phyloP scores from a whole-genome alignment of 257 asterid species.

The Verbena officinalis region DNA sequence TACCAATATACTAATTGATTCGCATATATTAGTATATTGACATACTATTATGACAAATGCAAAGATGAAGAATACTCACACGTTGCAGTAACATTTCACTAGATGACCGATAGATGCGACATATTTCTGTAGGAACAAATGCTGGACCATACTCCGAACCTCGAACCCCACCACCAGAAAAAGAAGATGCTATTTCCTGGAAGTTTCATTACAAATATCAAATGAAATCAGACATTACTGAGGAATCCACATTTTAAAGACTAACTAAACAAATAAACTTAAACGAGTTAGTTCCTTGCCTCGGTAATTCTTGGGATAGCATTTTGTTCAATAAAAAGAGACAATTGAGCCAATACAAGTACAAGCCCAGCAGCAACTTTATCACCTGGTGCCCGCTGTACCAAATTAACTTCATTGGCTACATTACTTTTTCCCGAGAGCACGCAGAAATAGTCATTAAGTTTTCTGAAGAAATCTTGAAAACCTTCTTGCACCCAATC shows the following conservation, averaged over 20 bases:
- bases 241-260: not conserved
- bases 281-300: conserved; percentile 44
- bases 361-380: conserved; percentile 84
- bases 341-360: conserved; percentile 78
- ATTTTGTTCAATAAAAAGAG: conserved; percentile 75
- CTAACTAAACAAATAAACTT: not conserved
- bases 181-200: conserved; percentile 86
- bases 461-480: conserved; percentile 83
- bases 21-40: too few species aligned
- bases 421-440: conserved; percentile 72
- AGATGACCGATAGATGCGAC: conserved; percentile 63
- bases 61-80: conserved; percentile 42
- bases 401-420: conserved; percentile 49
- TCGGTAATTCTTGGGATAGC: conserved; percentile 84
- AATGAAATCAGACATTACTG: not conserved
- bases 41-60: too few species aligned
- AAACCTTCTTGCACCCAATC: conserved; percentile 93
- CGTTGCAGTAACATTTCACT: conserved; percentile 64
- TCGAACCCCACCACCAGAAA: conserved; percentile 73
- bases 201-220: conserved; percentile 29
- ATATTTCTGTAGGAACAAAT: conserved; percentile 78
- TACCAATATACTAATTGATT: too few species aligned
- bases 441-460: conserved; percentile 61
- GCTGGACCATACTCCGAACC: conserved; percentile 65
- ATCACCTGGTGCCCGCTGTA: conserved; percentile 56